A percentile compares a stretch with the other conserved stretches of the same genome.
These are phyloP conservation scores for Amesomyces nigricolor DNA, from an alignment of 2,329 filamentous ascomycete genomes.

Conservation along the genomic window DNA sequence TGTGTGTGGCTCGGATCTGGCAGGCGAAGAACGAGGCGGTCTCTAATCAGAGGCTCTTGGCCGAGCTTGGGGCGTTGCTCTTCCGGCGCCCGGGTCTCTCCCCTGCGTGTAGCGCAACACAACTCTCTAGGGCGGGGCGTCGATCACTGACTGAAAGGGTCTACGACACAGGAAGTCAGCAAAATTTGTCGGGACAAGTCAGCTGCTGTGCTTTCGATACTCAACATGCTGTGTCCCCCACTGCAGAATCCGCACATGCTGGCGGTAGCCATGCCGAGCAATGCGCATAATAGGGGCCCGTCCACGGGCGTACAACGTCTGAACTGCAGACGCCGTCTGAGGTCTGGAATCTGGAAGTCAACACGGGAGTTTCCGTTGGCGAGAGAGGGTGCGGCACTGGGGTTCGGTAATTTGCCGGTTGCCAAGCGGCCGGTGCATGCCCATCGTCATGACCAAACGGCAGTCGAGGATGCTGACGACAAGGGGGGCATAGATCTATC, in stretches of 20 bases:
- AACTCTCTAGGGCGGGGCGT: conserved; percentile 4
- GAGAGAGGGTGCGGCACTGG: conserved; percentile 7
- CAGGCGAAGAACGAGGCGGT: not conserved
- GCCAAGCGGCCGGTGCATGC: conserved; percentile 24
- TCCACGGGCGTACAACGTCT: not conserved
- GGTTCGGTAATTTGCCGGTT: conserved; percentile 24
- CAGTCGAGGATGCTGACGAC: conserved; percentile 5
- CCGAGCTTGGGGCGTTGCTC: not conserved
- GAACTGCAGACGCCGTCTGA: not conserved
- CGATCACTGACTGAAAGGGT: conserved; percentile 9
- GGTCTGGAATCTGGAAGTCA: not conserved
- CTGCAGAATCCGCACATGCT: not conserved
- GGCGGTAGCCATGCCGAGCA: not conserved
- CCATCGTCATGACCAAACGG: conserved; percentile 6
- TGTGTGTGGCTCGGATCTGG: not conserved
- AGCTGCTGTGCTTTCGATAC: not conserved
- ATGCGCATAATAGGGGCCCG: not conserved
- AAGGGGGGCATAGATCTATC: not conserved
- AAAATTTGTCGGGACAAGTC: not conserved
- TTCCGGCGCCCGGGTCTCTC: not conserved
- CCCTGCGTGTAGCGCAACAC: conserved; percentile 7
- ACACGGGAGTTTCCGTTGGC: conserved; percentile 15
- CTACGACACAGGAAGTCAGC: not conserved
- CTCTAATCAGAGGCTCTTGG: conserved; percentile 2
- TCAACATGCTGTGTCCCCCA: not conserved